A percentile compares a stretch with the other conserved stretches of the same genome.
phyloP scores from a whole-genome alignment of 768 basidiomycete genomes.

The Tricholoma terreum region DNA sequence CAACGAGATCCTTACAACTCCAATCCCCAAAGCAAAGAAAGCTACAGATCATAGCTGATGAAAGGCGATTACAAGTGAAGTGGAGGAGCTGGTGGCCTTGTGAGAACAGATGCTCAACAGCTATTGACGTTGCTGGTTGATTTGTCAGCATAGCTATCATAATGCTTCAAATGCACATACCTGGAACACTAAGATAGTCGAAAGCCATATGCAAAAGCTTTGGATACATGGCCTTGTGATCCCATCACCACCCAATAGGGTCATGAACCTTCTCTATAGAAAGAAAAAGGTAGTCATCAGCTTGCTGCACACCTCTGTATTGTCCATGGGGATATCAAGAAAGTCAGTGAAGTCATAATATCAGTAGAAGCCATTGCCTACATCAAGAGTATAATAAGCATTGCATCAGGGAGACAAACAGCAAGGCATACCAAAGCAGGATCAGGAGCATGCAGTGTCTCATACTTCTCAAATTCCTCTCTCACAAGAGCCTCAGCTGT shows the following conservation, averaged over 20 bases:
- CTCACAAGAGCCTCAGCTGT: not conserved
- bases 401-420: not conserved
- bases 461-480: not conserved
- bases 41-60: not conserved
- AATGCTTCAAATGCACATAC: not conserved
- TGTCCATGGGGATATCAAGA: not conserved
- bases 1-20: not conserved
- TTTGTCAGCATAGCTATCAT: not conserved
- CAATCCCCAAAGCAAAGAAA: not conserved
- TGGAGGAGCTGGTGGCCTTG: not conserved
- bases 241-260: too few relatives aligned
- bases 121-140: not conserved
- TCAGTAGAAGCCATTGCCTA: not conserved
- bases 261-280: not conserved
- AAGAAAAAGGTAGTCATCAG: not conserved
- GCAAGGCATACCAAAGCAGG: not conserved
- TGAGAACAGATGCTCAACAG: not conserved
- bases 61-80: not conserved
- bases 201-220: not conserved
- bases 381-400: not conserved
- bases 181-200: not conserved
- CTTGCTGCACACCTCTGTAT: not conserved
- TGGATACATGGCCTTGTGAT: not conserved
- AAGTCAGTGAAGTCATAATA: not conserved
- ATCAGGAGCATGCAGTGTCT: not conserved